Evolutionary conservation across 2,329 filamentous ascomycete genomes (phyloP).

Genomic region (Trichoderma breve): DNA sequence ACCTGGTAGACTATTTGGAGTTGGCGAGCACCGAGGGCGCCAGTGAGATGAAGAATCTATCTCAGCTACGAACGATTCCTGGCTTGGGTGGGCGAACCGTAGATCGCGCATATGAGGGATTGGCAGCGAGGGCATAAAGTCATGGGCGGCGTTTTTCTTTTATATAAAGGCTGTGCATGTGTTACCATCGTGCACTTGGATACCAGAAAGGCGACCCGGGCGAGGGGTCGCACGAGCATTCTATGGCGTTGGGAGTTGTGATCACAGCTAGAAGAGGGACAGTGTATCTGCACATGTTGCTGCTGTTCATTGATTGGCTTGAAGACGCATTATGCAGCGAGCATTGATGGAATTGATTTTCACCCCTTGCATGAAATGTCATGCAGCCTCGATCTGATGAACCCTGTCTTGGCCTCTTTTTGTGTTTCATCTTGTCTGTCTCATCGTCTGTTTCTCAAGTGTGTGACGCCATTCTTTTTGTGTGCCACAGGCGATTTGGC

Average conservation of each 20-base stretch:
- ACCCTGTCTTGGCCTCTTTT: background rate
- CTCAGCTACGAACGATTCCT: constrained; percentile 52
- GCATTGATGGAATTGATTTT: constrained; percentile 9
- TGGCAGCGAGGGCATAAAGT: constrained; percentile 29
- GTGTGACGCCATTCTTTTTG: background rate
- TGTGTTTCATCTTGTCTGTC: background rate
- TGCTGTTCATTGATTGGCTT: background rate
- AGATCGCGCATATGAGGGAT: constrained; percentile 54
- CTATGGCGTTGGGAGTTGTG: constrained; percentile 10
- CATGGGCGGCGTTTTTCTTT: constrained; percentile 10
- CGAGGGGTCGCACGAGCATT: constrained; percentile 8
- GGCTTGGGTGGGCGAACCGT: constrained; percentile 57
- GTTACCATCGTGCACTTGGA: constrained; percentile 6
- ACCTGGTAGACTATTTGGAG: constrained; percentile 57
- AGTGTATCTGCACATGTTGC: background rate
- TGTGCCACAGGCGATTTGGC: background rate
- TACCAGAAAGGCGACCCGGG: background rate
- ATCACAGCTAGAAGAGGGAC: background rate
- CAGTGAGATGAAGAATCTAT: constrained; percentile 46
- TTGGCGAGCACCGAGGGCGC: constrained; percentile 41
- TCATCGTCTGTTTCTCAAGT: background rate
- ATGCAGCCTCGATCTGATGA: background rate
- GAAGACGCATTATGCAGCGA: background rate
- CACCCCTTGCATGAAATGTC: constrained; percentile 3
- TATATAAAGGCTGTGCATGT: constrained; percentile 7